Conservation (phyloP, 2,329 filamentous ascomycete genomes). For the Aspergillus floridensis region DNA sequence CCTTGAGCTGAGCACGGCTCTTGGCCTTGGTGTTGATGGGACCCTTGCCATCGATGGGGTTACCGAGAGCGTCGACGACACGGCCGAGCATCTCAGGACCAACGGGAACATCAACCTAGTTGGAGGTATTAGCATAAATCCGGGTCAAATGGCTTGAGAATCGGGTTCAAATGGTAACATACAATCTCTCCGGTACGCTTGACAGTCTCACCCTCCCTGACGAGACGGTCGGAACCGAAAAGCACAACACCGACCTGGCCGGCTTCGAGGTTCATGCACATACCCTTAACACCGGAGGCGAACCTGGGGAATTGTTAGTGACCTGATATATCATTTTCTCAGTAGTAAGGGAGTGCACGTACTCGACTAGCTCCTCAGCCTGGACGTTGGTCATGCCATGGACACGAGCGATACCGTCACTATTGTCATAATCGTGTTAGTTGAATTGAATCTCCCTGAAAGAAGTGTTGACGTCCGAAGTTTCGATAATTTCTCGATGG, state of each 20-base stretch:
- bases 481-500: constrained; percentile 18
- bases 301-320: constrained; percentile 62
- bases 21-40: constrained; percentile 88
- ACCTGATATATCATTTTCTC: constrained; percentile 13
- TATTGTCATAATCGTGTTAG: constrained; percentile 44
- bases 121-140: constrained; percentile 13
- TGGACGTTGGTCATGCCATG: constrained; percentile 99
- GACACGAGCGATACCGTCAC: constrained; percentile 99
- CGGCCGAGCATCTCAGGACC: constrained; percentile 90
- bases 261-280: constrained; percentile 99
- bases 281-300: constrained; percentile 99
- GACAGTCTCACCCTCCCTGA: constrained; percentile 98
- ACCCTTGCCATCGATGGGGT: constrained; percentile 99
- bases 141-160: neutral
- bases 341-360: constrained; percentile 49
- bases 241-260: constrained; percentile 99
- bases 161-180: constrained; percentile 46
- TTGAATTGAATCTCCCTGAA: neutral
- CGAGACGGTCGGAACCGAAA: constrained; percentile 99
- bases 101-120: constrained; percentile 91
- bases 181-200: constrained; percentile 99
- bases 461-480: constrained; percentile 4
- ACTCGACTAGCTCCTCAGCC: constrained; percentile 99
- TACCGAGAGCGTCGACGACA: constrained; percentile 97
- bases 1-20: constrained; percentile 98